Conservation (phyloP, 352 stramenopile genomes). For the Phytophthora megakarya region DNA sequence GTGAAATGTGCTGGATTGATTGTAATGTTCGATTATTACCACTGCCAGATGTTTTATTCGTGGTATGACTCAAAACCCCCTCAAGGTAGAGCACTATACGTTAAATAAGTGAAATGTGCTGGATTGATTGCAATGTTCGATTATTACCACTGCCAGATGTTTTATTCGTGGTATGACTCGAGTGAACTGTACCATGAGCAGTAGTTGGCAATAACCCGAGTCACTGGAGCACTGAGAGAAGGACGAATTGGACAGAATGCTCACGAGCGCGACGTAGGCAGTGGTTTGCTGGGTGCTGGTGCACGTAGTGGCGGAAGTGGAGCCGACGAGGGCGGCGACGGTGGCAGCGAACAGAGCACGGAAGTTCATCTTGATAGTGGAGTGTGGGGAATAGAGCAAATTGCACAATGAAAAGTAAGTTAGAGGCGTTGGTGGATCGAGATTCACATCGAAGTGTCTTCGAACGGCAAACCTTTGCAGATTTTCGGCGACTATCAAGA, state of each 20-base stretch:
- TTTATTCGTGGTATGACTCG: too few species aligned
- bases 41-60: slow-evolving; percentile 11
- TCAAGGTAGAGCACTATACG: not conserved
- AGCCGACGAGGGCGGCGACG: not conserved
- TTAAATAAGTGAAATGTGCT: slow-evolving; percentile 7
- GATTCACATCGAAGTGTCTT: not conserved
- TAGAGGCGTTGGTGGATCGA: not conserved
- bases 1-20: slow-evolving; percentile 16
- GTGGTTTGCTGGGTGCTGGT: slow-evolving; percentile 24
- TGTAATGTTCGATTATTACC: slow-evolving; percentile 13
- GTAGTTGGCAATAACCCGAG: too few species aligned
- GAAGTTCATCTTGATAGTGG: slow-evolving; percentile 30
- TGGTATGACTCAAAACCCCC: too few species aligned
- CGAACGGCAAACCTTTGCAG: slow-evolving; percentile 18
- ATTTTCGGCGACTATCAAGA: slow-evolving; percentile 18
- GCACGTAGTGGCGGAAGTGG: slow-evolving; percentile 19
- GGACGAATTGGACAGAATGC: slow-evolving; percentile 23
- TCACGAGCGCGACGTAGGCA: slow-evolving; percentile 24
- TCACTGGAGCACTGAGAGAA: slow-evolving; percentile 5
- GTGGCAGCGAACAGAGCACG: too few species aligned
- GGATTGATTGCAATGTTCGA: slow-evolving; percentile 18
- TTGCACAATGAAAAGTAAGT: slow-evolving; percentile 13
- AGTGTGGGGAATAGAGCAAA: slow-evolving; percentile 11
- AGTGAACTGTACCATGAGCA: too few species aligned
- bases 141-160: slow-evolving; percentile 15